Conservation (phyloP, 176 grass and related monocot species). For the Zizania latifolia region DNA sequence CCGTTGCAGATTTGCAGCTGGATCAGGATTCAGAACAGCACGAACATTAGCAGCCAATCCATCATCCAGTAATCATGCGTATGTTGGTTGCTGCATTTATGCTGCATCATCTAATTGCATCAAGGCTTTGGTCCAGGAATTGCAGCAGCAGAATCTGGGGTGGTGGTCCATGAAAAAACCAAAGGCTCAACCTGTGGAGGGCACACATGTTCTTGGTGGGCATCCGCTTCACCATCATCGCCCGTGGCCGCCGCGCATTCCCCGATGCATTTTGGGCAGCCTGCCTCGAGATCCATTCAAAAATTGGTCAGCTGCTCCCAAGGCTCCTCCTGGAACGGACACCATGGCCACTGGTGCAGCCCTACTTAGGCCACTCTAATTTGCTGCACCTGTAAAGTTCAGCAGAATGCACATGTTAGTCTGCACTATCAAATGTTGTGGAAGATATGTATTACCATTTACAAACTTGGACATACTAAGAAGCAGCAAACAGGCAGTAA, state of each 20-base stretch:
- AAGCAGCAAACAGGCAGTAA: neutral
- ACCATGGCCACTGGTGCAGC: constrained; percentile 32
- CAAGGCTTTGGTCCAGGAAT: constrained; percentile 27
- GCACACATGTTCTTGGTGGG: constrained; percentile 37
- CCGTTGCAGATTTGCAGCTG: constrained; percentile 3
- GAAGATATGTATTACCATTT: neutral
- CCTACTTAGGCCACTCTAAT: constrained; percentile 27
- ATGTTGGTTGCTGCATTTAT: neutral
- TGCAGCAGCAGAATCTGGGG: constrained; percentile 24
- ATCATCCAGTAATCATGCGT: constrained; percentile 47
- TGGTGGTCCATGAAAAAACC: constrained; percentile 32
- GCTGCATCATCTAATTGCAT: constrained; percentile 1
- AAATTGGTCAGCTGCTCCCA: constrained; percentile 28
- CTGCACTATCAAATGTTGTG: neutral
- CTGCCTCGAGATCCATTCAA: constrained; percentile 59
- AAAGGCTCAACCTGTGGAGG: constrained; percentile 18
- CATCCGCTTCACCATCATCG: constrained; percentile 26
- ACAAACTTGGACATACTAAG: neutral
- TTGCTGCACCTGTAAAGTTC: constrained; percentile 21
- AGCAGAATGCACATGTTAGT: neutral
- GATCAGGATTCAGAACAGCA: constrained; percentile 22
- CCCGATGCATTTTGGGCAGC: constrained; percentile 48
- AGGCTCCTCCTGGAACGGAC: constrained; percentile 47
- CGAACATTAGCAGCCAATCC: constrained; percentile 8
- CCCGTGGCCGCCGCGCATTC: neutral